Evolutionary conservation across 257 asterid species (phyloP).

Genomic region (Solanum virginianum): DNA sequence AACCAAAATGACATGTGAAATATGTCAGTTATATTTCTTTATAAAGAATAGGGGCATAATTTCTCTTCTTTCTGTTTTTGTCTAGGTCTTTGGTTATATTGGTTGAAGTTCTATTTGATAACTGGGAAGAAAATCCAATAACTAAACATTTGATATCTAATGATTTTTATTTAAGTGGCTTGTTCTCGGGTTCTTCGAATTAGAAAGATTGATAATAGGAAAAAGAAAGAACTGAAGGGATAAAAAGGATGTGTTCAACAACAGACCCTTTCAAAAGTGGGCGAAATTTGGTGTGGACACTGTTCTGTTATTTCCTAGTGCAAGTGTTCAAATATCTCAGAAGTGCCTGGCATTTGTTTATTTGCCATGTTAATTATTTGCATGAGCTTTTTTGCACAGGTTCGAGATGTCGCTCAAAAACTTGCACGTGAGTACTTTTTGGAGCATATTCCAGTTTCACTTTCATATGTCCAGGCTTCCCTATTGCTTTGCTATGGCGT

Average conservation of each 20-base stretch:
- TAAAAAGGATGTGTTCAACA: neutral
- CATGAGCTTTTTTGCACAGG: constrained; percentile 27
- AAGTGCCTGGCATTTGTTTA: neutral
- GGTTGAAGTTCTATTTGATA: neutral
- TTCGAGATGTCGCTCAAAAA: constrained; percentile 35
- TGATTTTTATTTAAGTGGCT: neutral
- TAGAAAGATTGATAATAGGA: neutral
- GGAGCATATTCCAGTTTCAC: constrained; percentile 72
- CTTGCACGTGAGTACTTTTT: constrained; percentile 56
- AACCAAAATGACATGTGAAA: neutral
- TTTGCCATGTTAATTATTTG: neutral
- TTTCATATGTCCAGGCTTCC: constrained; percentile 74
- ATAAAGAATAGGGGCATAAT: neutral
- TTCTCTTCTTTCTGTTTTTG: neutral
- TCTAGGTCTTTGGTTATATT: neutral
- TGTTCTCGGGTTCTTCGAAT: neutral
- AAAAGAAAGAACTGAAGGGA: neutral
- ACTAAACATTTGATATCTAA: neutral
- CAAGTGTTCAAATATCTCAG: neutral
- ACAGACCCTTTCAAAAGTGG: neutral
- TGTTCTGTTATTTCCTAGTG: neutral
- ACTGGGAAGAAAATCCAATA: neutral
- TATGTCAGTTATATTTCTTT: neutral
- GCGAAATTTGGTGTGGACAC: neutral
- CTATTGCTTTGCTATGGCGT: constrained; percentile 80